These are phyloP conservation scores for Pythium sp. DNA, from an alignment of 352 stramenopile genomes.

Conservation along the genomic window DNA sequence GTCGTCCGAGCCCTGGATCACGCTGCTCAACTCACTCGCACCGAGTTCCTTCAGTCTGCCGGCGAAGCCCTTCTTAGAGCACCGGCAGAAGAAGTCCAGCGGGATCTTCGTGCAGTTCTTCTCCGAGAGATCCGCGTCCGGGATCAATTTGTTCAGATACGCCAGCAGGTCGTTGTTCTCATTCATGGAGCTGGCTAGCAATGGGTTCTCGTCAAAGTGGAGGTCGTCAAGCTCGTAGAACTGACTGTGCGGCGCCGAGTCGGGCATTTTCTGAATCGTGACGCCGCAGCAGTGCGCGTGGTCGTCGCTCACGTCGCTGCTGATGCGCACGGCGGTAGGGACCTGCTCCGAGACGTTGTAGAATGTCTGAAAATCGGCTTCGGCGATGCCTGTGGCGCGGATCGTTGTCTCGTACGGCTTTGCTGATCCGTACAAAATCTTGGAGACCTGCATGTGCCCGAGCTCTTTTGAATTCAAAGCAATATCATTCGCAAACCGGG, in stretches of 20 bases:
- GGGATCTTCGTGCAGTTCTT: slow-evolving; percentile 54
- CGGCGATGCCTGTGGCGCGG: slow-evolving; percentile 51
- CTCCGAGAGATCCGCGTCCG: slow-evolving; percentile 57
- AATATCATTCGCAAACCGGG: background rate
- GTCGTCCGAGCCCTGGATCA: slow-evolving; percentile 45
- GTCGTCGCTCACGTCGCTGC: slow-evolving; percentile 45
- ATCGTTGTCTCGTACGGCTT: slow-evolving; percentile 82
- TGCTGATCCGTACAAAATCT: slow-evolving; percentile 68
- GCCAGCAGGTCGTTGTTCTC: slow-evolving; percentile 57
- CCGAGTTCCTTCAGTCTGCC: slow-evolving; percentile 53
- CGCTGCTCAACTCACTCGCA: slow-evolving; percentile 37
- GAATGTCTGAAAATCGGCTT: slow-evolving; percentile 80
- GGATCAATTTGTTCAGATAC: slow-evolving; percentile 78
- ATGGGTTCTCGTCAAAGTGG: slow-evolving; percentile 46
- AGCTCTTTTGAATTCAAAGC: slow-evolving; percentile 3
- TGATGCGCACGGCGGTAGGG: slow-evolving; percentile 78
- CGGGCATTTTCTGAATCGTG: slow-evolving; percentile 83
- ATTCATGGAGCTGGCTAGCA: slow-evolving; percentile 43
- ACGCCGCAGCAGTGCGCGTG: slow-evolving; percentile 63
- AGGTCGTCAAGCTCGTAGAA: slow-evolving; percentile 69
- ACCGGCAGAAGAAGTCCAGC: slow-evolving; percentile 84
- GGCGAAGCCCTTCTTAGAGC: slow-evolving; percentile 69
- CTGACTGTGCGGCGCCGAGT: slow-evolving; percentile 42
- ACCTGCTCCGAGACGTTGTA: slow-evolving; percentile 85
- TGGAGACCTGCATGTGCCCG: slow-evolving; percentile 73